A percentile compares a stretch with the other conserved stretches of the same genome.
These are phyloP conservation scores for Eucalyptus polybractea DNA, from an alignment of 345 rosid genomes.

Conservation along the genomic window DNA sequence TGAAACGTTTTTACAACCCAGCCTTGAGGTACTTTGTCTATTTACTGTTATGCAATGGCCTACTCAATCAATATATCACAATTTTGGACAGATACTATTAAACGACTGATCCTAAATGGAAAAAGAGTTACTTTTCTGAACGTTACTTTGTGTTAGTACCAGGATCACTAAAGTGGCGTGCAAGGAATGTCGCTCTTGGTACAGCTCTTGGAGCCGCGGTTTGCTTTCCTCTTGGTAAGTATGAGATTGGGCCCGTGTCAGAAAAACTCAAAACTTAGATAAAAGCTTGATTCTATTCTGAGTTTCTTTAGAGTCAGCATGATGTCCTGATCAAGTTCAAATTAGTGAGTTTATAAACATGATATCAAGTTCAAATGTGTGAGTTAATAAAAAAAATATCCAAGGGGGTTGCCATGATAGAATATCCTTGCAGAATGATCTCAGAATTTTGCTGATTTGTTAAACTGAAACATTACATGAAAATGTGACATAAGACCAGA, in stretches of 20 bases:
- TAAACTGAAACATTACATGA: no score
- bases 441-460: no score
- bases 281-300: background rate
- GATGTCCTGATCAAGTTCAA: background rate
- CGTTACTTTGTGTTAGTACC: constrained; percentile 39
- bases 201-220: constrained; percentile 65
- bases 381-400: background rate
- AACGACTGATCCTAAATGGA: background rate
- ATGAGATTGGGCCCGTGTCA: background rate
- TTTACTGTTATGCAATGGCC: background rate
- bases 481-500: no score
- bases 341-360: background rate
- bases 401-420: background rate
- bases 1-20: background rate
- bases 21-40: background rate
- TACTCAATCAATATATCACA: background rate
- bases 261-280: background rate
- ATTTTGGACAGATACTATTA: background rate
- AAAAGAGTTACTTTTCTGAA: background rate
- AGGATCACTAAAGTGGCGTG: constrained; percentile 68
- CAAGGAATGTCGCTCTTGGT: constrained; percentile 49
- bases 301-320: background rate
- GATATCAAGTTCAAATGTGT: no score
- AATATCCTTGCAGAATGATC: background rate
- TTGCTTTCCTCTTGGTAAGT: constrained; percentile 59